Conservation (phyloP, 192 early-diverging fungal genomes). For the Linnemannia schmuckeri region DNA sequence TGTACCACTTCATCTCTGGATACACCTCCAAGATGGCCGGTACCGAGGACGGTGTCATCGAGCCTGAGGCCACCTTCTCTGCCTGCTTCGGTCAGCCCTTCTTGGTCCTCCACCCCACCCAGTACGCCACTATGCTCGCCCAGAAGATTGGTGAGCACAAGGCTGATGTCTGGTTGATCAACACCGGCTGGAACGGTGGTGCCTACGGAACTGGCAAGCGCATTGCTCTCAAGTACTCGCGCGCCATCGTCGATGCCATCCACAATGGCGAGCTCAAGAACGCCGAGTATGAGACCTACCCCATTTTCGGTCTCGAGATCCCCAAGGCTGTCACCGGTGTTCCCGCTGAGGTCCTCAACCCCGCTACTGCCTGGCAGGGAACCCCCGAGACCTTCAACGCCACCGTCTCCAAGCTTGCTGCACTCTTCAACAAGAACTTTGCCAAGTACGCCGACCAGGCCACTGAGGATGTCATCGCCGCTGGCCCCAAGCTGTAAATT, state of each 20-base stretch:
- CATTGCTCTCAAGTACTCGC: constrained; percentile 96
- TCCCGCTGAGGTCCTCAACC: constrained; percentile 90
- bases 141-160: constrained; percentile 92
- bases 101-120: constrained; percentile 95
- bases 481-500: constrained; percentile 71
- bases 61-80: constrained; percentile 93
- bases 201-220: constrained; percentile 94
- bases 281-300: constrained; percentile 88
- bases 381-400: constrained; percentile 70
- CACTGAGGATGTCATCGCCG: constrained; percentile 75
- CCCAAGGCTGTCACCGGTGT: constrained; percentile 88
- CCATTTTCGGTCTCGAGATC: constrained; percentile 90
- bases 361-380: constrained; percentile 88
- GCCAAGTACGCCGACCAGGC: constrained; percentile 85
- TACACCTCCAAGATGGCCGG: constrained; percentile 99
- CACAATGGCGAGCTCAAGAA: constrained; percentile 92
- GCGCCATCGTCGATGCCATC: constrained; percentile 98
- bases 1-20: constrained; percentile 98
- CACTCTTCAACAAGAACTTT: constrained; percentile 93
- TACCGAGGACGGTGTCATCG: constrained; percentile 94
- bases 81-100: constrained; percentile 96
- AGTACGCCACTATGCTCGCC: constrained; percentile 97
- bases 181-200: constrained; percentile 99
- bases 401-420: constrained; percentile 82
- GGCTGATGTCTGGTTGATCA: constrained; percentile 95